These are phyloP conservation scores for Heterobasidion annosum DNA, from an alignment of 1,284 basidiomycete genomes.

Conservation along the genomic window DNA sequence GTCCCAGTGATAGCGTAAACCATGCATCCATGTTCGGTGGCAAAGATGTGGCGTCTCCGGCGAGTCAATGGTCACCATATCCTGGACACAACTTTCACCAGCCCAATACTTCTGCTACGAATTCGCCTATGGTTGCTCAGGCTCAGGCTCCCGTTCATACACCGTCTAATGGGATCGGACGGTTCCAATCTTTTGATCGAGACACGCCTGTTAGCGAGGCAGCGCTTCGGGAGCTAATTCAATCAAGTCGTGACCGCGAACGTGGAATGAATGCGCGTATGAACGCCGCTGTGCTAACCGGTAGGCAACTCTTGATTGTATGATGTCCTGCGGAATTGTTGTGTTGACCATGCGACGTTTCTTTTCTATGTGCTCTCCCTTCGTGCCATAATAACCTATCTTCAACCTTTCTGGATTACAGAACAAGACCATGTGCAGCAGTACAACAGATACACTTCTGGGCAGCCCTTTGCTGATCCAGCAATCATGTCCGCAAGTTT, in stretches of 20 bases:
- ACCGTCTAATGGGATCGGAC: slow-evolving; percentile 27
- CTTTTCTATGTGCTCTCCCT: slow-evolving; percentile 16
- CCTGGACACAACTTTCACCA: slow-evolving; percentile 30
- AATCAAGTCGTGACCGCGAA: slow-evolving; percentile 38
- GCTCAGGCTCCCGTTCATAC: slow-evolving; percentile 25
- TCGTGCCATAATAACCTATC: slow-evolving; percentile 12
- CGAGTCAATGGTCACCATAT: slow-evolving; percentile 33
- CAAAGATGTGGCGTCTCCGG: slow-evolving; percentile 28
- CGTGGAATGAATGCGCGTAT: slow-evolving; percentile 26
- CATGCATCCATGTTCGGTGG: slow-evolving; percentile 32
- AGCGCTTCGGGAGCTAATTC: slow-evolving; percentile 65
- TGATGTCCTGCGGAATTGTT: slow-evolving; percentile 19
- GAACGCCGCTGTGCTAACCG: slow-evolving; percentile 24
- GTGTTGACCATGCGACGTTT: slow-evolving; percentile 23
- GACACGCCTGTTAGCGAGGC: slow-evolving; percentile 54
- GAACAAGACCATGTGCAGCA: slow-evolving; percentile 19
- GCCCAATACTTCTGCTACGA: slow-evolving; percentile 30
- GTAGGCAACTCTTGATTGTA: slow-evolving; percentile 40
- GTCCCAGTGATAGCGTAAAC: slow-evolving; percentile 37
- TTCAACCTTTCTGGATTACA: slow-evolving; percentile 18
- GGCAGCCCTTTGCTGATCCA: slow-evolving; percentile 59
- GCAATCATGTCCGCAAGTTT: slow-evolving; percentile 77
- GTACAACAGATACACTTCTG: slow-evolving; percentile 24
- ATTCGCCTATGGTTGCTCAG: slow-evolving; percentile 41
- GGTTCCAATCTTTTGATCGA: slow-evolving; percentile 49